Base-by-base conservation (phyloP, 2,329 filamentous ascomycete species). In the Colletotrichum sp. region DNA sequence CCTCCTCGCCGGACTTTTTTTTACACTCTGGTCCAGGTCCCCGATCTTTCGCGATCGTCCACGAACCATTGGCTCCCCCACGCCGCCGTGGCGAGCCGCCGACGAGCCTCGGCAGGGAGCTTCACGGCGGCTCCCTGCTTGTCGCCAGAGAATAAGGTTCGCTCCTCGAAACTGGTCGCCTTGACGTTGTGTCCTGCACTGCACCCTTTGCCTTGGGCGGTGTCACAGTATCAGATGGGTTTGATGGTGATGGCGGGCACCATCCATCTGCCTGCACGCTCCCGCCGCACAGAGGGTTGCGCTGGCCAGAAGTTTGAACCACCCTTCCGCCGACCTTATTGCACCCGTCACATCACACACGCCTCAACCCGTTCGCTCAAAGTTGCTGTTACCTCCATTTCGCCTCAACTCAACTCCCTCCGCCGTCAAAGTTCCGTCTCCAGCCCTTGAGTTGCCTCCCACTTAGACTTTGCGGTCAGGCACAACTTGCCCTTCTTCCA, bases 141-240 rank as follows among this genome's bases (percentile, higher is more conserved):
- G 57, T 64, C 16, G 15, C 21, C 43, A 24, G 52, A 24, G 28
- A 61, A 30, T 73, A 73, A 65, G 59, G 32, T 69, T 73, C 26
- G 57, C 30, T 75, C 21, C 64, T 65, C 74, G 74, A 75, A 75
- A 75, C 70, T 72, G 66, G 12, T 43, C 64, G 70, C 73, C 64
- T 64, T 73, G 74, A 75, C 64, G 57, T 59, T 63, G 26, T 63
- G 26, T 43, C 60, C 64, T 64, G 24, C 59, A 69, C 74, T 48
- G 43, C 43, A 48, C 18, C 43, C 43, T 48, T 48, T 21, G 43
- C 48, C 74, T 74, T 32, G 36, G 70, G 60, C 59, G 57, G 70
- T 75, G 74, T 65, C 70, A 65, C 28, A 30, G 70, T 75, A 75
- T 75, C 70, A 75, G 70, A 75, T 60, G 64, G 74, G 74, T 75